These are phyloP conservation scores for Endogone sp. DNA, from an alignment of 192 early-diverging fungal genomes.

Conservation along the genomic window DNA sequence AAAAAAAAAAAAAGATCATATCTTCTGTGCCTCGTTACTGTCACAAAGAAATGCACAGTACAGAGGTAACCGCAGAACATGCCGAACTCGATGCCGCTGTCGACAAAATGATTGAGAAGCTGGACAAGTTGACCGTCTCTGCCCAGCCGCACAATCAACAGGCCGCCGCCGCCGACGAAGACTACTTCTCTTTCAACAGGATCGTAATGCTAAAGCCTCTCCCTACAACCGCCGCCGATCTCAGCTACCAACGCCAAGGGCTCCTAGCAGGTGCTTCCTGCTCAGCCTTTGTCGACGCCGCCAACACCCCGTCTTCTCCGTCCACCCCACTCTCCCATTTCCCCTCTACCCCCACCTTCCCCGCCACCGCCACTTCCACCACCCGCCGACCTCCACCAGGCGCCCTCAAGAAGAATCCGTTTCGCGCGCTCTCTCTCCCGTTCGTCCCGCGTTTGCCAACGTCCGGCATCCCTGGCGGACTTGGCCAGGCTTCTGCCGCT, in stretches of 20 bases:
- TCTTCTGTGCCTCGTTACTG: too few species aligned
- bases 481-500: conserved; percentile 3
- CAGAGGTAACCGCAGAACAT: neutral
- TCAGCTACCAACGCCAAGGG: neutral
- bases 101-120: neutral
- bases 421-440: neutral
- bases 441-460: neutral
- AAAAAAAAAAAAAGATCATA: too few species aligned
- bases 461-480: neutral
- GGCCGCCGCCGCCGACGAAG: too few species aligned
- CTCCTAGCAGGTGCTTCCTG: too few species aligned
- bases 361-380: neutral
- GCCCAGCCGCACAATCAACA: too few species aligned
- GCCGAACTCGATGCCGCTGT: neutral
- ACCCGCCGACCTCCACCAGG: conserved; percentile 1
- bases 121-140: neutral
- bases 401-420: neutral
- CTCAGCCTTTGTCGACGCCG: too few species aligned
- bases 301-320: neutral
- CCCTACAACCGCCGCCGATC: too few species aligned
- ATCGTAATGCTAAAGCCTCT: too few species aligned
- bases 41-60: too few species aligned
- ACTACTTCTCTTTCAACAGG: too few species aligned
- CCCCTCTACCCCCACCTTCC: neutral
- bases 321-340: conserved; percentile 3